These are phyloP conservation scores for sunflower (Helianthus annuus) DNA, from an alignment of 129 eudicot species.

Conservation along the genomic window HanXRQr2.0-SUNRISE NC_035441.2:20653015-20653514, in stretches of 20 bases:
- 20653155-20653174: slow-evolving; percentile 68
- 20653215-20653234: slow-evolving; percentile 43
- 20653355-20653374: slow-evolving; percentile 4
- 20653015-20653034: slow-evolving; percentile 75
- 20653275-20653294: slow-evolving; percentile 15
- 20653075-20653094: neutral
- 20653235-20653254: slow-evolving; percentile 49
- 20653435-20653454: too few species aligned
- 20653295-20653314: slow-evolving; percentile 32
- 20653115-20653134: slow-evolving; percentile 37
- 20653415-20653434: too few species aligned
- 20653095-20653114: neutral
- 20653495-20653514: too few species aligned
- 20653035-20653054: slow-evolving; percentile 77
- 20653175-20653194: slow-evolving; percentile 41
- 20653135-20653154: slow-evolving; percentile 77
- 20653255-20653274: slow-evolving; percentile 24
- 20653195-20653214: slow-evolving; percentile 29
- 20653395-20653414: too few species aligned
- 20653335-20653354: neutral
- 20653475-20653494: too few species aligned
- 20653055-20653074: neutral
- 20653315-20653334: slow-evolving; percentile 23
- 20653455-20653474: too few species aligned
- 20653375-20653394: too few species aligned